Conservation (phyloP, 2,329 filamentous ascomycete genomes). For the Hypoxylon sp. region DNA sequence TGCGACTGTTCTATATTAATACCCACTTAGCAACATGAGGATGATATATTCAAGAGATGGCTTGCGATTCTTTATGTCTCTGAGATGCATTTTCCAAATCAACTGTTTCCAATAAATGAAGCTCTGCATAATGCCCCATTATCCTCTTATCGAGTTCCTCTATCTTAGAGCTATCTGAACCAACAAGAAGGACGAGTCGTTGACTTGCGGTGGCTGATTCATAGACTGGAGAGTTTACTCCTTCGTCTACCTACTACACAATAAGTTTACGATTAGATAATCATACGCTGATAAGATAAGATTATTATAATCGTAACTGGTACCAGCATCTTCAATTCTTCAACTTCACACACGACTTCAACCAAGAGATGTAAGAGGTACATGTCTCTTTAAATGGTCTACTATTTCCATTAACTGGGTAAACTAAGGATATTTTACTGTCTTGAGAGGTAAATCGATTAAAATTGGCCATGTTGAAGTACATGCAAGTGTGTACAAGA, state of each 20-base stretch:
- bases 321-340: not conserved
- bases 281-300: constrained; percentile 7
- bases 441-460: not conserved
- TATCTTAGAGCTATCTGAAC: constrained; percentile 38
- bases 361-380: not conserved
- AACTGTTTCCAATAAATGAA: constrained; percentile 38
- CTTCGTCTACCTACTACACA: no score
- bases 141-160: constrained; percentile 47
- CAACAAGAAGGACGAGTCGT: constrained; percentile 34
- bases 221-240: constrained; percentile 48
- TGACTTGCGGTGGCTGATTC: constrained; percentile 34
- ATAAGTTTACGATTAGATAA: not conserved
- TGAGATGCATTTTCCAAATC: constrained; percentile 18
- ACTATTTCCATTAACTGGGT: not conserved
- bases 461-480: not conserved
- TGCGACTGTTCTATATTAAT: constrained; percentile 21
- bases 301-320: not conserved
- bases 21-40: constrained; percentile 10
- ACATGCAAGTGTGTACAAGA: not conserved
- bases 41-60: constrained; percentile 1
- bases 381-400: not conserved
- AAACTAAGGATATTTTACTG: not conserved
- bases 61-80: constrained; percentile 30
- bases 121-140: constrained; percentile 41
- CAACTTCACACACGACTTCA: not conserved